Base-by-base conservation (phyloP, 179 eudicot genomes). In the Sideroxylon spinosum region DNA sequence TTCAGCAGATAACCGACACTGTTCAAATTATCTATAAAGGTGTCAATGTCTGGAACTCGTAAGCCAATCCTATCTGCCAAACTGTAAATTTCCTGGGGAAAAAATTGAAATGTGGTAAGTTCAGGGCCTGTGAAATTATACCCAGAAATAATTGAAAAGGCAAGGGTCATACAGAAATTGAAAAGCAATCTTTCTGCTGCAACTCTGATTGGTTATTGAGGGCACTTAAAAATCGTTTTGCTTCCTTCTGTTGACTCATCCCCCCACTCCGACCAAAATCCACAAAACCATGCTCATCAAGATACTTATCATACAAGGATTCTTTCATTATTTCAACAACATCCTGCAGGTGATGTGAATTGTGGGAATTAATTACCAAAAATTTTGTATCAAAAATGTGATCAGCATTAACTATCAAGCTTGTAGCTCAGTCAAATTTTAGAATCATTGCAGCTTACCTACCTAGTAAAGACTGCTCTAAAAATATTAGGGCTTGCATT, bases 211-310 rank as follows among this genome's bases (percentile, higher is more conserved):
- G 96, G 85, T 87, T 88, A 80, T 91, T 93, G 80, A 93, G 91
- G 76, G 97, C 95, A 86, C 87, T 88, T 80, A 93, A 81, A 84
- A 95, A 95, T 80, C 98, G 86, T 74, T 96, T 93, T 76, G 98
- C 94, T 89, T 96, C 98, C 87, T 96, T 96, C 73, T 88, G 97
- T 75, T 90, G 98, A 76, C 98, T 94, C 99, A 96, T 96, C 64
- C 99, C 99, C 59, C 99, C 99, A 80, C 98, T 91, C 76, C 97
- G 91, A 60, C 94, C 94, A 79, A 89, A 95, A 86, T 95, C 99
- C 75, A 95, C 86, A 71, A 88, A 80, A 57, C 99, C 99, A 69
- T 90, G 93, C 81, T 95, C 99, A 76, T 95, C 91, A 17, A 93
- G 92, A 70, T 88, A 95, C 86, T 95, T 95, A 75, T 95, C 98